A percentile compares a stretch with the other conserved stretches of the same genome.
phyloP scores from a whole-genome alignment of 148 eudicot species.

The Camellia lanceoleosa region DNA sequence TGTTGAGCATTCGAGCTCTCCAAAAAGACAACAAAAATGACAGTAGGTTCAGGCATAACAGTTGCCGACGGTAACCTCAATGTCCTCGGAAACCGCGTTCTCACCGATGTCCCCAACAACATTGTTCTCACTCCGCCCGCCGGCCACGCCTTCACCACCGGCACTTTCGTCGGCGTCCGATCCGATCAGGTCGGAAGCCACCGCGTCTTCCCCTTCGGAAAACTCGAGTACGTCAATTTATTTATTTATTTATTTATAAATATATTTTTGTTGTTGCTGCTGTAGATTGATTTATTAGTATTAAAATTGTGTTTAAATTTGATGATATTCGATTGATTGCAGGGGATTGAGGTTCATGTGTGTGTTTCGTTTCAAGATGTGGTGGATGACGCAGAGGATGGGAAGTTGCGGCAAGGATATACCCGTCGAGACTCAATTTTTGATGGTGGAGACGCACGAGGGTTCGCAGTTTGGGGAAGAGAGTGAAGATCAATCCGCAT shows the following conservation, averaged over 20 bases:
- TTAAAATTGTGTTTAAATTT: not conserved
- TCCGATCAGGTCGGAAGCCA: conserved; percentile 67
- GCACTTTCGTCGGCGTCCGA: conserved; percentile 68
- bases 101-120: conserved; percentile 51
- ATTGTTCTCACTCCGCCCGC: conserved; percentile 49
- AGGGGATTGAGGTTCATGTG: conserved; percentile 81
- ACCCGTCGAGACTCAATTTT: conserved; percentile 79
- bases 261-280: not conserved
- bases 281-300: not conserved
- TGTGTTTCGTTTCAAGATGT: conserved; percentile 78
- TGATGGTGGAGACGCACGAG: conserved; percentile 56
- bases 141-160: conserved; percentile 35
- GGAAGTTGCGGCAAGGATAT: conserved; percentile 63
- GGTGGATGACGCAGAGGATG: conserved; percentile 98
- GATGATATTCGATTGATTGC: conserved; percentile 14
- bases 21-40: conserved; percentile 38
- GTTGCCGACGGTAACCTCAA: conserved; percentile 46
- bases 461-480: conserved; percentile 28
- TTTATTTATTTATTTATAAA: not conserved
- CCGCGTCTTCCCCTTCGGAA: conserved; percentile 72
- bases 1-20: not conserved
- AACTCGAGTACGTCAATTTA: conserved; percentile 43
- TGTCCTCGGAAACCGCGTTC: conserved; percentile 50
- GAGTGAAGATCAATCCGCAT: conserved; percentile 21
- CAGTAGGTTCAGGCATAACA: conserved; percentile 60